Evolutionary conservation across 2,329 filamentous ascomycete species (phyloP).

Genomic region (Clarireedia paspali): DNA sequence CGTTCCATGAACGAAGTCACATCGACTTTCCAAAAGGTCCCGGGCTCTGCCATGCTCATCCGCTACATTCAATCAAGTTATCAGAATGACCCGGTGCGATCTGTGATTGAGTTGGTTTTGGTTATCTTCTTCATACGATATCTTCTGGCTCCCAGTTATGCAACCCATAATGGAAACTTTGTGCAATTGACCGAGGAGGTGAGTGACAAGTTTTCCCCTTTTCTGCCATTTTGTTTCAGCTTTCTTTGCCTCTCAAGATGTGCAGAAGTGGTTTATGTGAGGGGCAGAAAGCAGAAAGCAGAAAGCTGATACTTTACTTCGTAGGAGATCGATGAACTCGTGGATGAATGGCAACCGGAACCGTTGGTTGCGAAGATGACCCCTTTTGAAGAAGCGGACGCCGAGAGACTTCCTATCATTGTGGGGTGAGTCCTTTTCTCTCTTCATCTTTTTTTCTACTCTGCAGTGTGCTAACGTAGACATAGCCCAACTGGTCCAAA

Average conservation of each 20-base stretch:
- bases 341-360: slow-evolving; percentile 95
- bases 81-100: slow-evolving; percentile 92
- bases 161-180: slow-evolving; percentile 81
- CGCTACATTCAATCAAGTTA: slow-evolving; percentile 97
- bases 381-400: slow-evolving; percentile 68
- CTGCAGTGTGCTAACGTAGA: slow-evolving; percentile 6
- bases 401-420: slow-evolving; percentile 80
- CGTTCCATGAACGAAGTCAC: slow-evolving; percentile 45
- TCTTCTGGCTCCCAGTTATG: slow-evolving; percentile 84
- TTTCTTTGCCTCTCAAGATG: too few species aligned
- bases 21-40: slow-evolving; percentile 77
- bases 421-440: slow-evolving; percentile 57
- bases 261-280: too few species aligned
- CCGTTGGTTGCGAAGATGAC: slow-evolving; percentile 73
- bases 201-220: slow-evolving; percentile 9
- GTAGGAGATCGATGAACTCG: slow-evolving; percentile 88
- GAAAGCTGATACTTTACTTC: slow-evolving; percentile 1
- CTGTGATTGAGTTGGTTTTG: slow-evolving; percentile 84
- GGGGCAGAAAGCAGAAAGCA: too few species aligned
- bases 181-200: slow-evolving; percentile 81
- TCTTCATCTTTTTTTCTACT: background rate
- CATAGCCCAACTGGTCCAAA: slow-evolving; percentile 79
- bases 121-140: slow-evolving; percentile 96
- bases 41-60: slow-evolving; percentile 87
- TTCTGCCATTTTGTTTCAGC: too few species aligned